Evolutionary conservation across 129 eudicot genomes (phyloP), one percentile per base, ranked within the genome.

Genomic region (Sambucus nigra): DNA sequence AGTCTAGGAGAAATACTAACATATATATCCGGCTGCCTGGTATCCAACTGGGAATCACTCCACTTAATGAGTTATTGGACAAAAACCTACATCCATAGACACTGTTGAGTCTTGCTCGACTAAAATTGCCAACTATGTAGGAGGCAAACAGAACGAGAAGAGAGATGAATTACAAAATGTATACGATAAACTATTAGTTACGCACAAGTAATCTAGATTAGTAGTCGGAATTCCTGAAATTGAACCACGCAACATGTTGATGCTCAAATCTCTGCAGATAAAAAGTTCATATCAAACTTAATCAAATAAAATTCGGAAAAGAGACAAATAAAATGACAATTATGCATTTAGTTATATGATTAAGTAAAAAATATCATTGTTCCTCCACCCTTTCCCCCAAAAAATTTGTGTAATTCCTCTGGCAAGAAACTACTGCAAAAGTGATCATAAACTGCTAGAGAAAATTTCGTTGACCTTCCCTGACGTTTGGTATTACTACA

Each of bases 221-320:
- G 40, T 20, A 15, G 17, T 7, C 68, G 31, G 67, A 40, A 82
- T 53, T 1, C 13, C 26, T 11, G 85, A 88, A 51, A 87, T 66
- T 59, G 51, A 38, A 19, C 86, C 96, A 39, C 21, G 70, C 70
- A 87, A 61, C 50, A 27, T 51, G 76, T 87, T 87, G 79, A 72
- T 76, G 62, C 94, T 87, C 71, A 87, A 62, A 69, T 87, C 96
- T 57, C 96, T 87, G 83, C 69, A 74, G 27, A 69, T 52, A 25
- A 35, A 41, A 32, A 60, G 19, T 49, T 63, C 22, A 53, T 66
- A 50, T 47, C 63, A 73, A 17, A 1, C 42, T 35, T 35, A 35
- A 7, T 35, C 42, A 35, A 15, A 29, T 29, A 29, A n/a, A n/a
- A n/a, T n/a, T n/a, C n/a, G n/a, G n/a, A n/a, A n/a, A n/a, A n/a